Percentiles rank a stretch among this genome's conserved stretches.
Evolutionary conservation across 2,329 filamentous ascomycete species (phyloP).

Genomic region (Cercospora canescens): DNA sequence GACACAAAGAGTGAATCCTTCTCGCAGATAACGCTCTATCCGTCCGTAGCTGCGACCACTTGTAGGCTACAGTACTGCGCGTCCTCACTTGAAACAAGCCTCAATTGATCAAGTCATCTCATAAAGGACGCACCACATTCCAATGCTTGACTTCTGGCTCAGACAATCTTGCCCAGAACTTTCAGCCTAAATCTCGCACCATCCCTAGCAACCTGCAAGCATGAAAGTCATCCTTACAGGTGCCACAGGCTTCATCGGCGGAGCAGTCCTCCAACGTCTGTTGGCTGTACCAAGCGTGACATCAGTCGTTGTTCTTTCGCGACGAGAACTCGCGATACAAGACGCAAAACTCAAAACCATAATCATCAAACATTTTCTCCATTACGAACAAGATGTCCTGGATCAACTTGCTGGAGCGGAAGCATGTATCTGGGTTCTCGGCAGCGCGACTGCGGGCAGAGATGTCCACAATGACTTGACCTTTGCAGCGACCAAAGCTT

Average conservation of each 20-base stretch:
- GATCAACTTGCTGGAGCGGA: constrained; percentile 40
- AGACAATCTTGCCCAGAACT: neutral
- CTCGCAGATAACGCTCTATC: neutral
- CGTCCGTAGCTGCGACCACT: neutral
- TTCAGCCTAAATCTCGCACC: neutral
- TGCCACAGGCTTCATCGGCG: constrained; percentile 56
- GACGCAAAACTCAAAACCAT: constrained; percentile 54
- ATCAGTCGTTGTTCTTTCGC: constrained; percentile 53
- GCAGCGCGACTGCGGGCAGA: constrained; percentile 26
- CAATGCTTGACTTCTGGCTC: neutral
- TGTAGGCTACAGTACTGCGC: neutral
- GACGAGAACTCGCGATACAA: constrained; percentile 47
- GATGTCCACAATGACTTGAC: constrained; percentile 39
- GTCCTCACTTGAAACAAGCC: neutral
- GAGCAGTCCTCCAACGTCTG: constrained; percentile 52
- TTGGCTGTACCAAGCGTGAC: constrained; percentile 51
- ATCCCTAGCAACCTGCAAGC: neutral
- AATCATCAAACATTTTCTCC: constrained; percentile 55
- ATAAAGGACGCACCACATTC: neutral
- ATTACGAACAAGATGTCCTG: constrained; percentile 47
- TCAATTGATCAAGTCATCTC: too few relatives aligned
- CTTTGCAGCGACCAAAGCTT: constrained; percentile 34
- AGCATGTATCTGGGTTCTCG: constrained; percentile 45
- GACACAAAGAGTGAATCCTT: neutral
- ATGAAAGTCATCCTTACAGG: constrained; percentile 63